Percentiles rank a stretch among this genome's conserved stretches.
Evolutionary conservation across 257 asterid genomes (phyloP).

Genomic region (Petunia secreta): DNA sequence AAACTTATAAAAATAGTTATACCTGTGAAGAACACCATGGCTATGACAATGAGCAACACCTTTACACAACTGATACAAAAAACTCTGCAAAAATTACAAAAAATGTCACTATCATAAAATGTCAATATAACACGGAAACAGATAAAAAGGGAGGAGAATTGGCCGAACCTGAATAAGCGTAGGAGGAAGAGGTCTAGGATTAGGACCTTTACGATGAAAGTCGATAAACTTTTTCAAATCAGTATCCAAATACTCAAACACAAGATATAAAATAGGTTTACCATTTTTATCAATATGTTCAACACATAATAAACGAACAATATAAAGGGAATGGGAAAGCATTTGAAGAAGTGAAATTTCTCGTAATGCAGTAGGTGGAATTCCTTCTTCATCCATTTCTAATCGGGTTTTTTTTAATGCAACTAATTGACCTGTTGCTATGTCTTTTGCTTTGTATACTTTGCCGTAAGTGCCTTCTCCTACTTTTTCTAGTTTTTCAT

Average conservation of each 20-base stretch:
- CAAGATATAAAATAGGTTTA: conserved; percentile 86
- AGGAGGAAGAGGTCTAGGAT: conserved; percentile 71
- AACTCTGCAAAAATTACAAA: conserved; percentile 35
- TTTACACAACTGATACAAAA: conserved; percentile 81
- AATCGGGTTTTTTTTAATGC: conserved; percentile 96
- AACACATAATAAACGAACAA: conserved; percentile 84
- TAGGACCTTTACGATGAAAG: conserved; percentile 79
- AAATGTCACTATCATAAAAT: neutral
- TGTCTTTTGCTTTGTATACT: conserved; percentile 96
- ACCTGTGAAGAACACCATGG: conserved; percentile 92
- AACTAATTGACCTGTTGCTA: conserved; percentile 80
- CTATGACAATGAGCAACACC: conserved; percentile 97
- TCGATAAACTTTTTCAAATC: conserved; percentile 89
- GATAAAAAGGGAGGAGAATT: neutral
- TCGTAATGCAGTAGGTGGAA: conserved; percentile 92
- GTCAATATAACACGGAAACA: neutral
- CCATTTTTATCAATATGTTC: conserved; percentile 90
- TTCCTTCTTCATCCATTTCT: conserved; percentile 97
- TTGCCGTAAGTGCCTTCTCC: conserved; percentile 99
- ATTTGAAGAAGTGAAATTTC: conserved; percentile 95
- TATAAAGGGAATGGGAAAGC: conserved; percentile 91
- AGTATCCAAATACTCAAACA: conserved; percentile 91
- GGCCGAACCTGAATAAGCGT: conserved; percentile 43
- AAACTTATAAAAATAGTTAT: neutral
- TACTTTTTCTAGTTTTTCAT: conserved; percentile 93